A percentile compares a stretch with the other conserved stretches of the same genome.
Evolutionary conservation across 306 rosid species (phyloP).

Genomic region (Phaseolus lunatus): DNA sequence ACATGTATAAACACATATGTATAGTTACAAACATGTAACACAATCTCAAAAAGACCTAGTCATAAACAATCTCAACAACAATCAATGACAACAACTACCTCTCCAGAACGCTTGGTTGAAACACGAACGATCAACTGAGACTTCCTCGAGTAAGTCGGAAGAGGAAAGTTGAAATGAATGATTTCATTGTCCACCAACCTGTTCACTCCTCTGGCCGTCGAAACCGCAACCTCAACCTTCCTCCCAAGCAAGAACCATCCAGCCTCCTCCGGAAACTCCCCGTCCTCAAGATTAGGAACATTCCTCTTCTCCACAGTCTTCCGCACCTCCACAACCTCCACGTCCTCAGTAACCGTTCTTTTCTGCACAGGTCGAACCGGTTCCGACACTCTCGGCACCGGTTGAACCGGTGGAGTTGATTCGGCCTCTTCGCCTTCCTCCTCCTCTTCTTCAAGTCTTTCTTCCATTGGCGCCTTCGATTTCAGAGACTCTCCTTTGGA

Average conservation of each 20-base stretch:
- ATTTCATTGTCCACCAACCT: slow-evolving; percentile 81
- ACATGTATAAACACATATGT: neutral
- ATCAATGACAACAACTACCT: slow-evolving; percentile 38
- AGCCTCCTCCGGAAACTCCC: slow-evolving; percentile 66
- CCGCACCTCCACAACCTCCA: neutral
- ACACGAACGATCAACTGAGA: slow-evolving; percentile 71
- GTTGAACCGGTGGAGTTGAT: neutral
- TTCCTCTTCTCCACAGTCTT: slow-evolving; percentile 9
- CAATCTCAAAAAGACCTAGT: no score
- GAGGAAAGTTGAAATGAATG: slow-evolving; percentile 62
- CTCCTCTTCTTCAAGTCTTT: no score
- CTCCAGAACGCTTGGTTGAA: slow-evolving; percentile 82
- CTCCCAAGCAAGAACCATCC: slow-evolving; percentile 78
- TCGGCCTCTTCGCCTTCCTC: neutral
- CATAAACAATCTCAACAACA: neutral
- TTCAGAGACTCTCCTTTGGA: slow-evolving; percentile 45
- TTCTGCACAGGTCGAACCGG: neutral
- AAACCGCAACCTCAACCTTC: slow-evolving; percentile 62
- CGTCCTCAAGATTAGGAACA: slow-evolving; percentile 62
- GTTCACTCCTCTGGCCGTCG: slow-evolving; percentile 67
- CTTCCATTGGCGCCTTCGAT: neutral
- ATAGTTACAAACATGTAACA: neutral
- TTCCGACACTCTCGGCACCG: neutral
- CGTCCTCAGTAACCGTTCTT: neutral
- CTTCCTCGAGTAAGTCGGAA: slow-evolving; percentile 41